Evolutionary conservation across 2,329 filamentous ascomycete species (phyloP).

Genomic region (Fusarium austroafricanum): DNA sequence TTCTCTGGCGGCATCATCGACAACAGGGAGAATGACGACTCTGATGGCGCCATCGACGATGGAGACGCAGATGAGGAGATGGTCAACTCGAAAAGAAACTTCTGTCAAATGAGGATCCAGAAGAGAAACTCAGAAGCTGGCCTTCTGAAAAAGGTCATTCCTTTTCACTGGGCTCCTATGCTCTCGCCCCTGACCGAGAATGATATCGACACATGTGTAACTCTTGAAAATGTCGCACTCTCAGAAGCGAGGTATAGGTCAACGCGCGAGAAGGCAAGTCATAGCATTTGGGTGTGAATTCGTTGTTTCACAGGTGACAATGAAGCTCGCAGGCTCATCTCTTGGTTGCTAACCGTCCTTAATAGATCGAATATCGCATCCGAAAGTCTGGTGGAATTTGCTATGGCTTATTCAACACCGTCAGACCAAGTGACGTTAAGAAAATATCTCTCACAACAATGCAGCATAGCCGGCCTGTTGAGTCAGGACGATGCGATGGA

Average conservation of each 20-base stretch:
- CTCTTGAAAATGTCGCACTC: constrained; percentile 67
- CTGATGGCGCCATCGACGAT: constrained; percentile 54
- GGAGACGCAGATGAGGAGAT: constrained; percentile 54
- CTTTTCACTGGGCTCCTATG: constrained; percentile 70
- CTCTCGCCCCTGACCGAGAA: constrained; percentile 76
- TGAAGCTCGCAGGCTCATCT: neutral
- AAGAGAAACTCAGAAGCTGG: constrained; percentile 48
- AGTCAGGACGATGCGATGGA: constrained; percentile 56
- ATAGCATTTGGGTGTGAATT: neutral
- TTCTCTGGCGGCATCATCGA: constrained; percentile 35
- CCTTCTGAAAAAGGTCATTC: constrained; percentile 58
- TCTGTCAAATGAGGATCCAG: constrained; percentile 55
- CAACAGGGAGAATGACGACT: constrained; percentile 30
- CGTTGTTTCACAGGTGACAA: too few relatives aligned
- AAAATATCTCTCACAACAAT: constrained; percentile 64
- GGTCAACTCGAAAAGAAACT: constrained; percentile 53
- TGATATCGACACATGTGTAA: constrained; percentile 70
- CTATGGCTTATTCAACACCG: constrained; percentile 82
- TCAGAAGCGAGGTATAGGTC: constrained; percentile 61
- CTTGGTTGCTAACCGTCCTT: constrained; percentile 3
- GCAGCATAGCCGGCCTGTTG: constrained; percentile 64
- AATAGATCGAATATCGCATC: constrained; percentile 50
- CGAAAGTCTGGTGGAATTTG: constrained; percentile 68
- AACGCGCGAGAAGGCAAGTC: constrained; percentile 64
- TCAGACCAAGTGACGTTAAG: constrained; percentile 59